Percentiles rank a stretch among this genome's conserved stretches.
phyloP scores from a whole-genome alignment of 768 basidiomycete species.

The Amanita inopinata region DNA sequence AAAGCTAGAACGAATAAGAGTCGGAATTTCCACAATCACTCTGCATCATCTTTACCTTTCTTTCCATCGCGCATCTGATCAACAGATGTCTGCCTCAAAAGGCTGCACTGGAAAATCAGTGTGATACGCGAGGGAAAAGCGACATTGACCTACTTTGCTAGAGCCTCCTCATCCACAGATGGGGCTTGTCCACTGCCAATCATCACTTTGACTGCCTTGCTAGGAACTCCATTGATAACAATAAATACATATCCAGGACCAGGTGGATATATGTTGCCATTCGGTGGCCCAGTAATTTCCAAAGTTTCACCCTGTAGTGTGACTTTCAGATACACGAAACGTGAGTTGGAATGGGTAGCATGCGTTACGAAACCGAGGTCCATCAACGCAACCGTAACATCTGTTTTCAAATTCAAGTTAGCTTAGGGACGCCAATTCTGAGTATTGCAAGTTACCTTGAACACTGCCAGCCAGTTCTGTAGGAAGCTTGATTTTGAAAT shows the following conservation, averaged over 20 bases:
- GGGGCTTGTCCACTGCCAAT: conserved; percentile 60
- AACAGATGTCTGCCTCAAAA: background rate
- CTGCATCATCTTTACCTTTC: too few species aligned
- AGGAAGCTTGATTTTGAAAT: conserved; percentile 35
- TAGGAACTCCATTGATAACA: conserved; percentile 58
- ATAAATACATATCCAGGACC: conserved; percentile 73
- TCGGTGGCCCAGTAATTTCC: conserved; percentile 54
- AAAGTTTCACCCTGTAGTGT: conserved; percentile 36
- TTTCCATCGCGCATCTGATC: too few species aligned
- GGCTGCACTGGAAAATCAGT: background rate
- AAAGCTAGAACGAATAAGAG: background rate
- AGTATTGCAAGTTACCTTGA: conserved; percentile 40
- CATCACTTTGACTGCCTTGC: conserved; percentile 52
- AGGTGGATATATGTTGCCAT: conserved; percentile 61
- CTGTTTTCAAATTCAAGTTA: too few species aligned
- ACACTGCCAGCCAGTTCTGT: conserved; percentile 27
- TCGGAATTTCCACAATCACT: background rate
- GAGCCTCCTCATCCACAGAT: conserved; percentile 42
- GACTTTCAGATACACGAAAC: conserved; percentile 54
- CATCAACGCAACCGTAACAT: conserved; percentile 55
- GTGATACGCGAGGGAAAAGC: background rate
- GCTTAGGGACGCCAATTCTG: too few species aligned
- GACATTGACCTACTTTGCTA: conserved; percentile 40
- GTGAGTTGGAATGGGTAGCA: conserved; percentile 64
- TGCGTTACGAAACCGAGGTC: conserved; percentile 80